These are phyloP conservation scores for Eucalyptus polyanthemos DNA, from an alignment of 345 rosid species.

Conservation along the genomic window DNA sequence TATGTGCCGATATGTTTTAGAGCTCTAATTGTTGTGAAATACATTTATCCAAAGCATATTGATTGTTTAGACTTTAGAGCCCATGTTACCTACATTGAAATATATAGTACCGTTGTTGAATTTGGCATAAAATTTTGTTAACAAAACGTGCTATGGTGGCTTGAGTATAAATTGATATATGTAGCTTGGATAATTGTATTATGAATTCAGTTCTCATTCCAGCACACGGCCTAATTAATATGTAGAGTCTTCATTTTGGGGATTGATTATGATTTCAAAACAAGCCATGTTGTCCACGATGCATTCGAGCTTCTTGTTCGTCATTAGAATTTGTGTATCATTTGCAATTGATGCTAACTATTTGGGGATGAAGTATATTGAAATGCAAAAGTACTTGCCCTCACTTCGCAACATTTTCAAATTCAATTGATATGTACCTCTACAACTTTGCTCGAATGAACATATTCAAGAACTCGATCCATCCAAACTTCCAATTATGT, in stretches of 20 bases:
- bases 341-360: background rate
- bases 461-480: too few relatives aligned
- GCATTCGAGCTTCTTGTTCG: background rate
- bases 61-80: background rate
- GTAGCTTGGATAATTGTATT: background rate
- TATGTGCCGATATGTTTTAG: background rate
- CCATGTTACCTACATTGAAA: background rate
- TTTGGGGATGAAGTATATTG: accelerated
- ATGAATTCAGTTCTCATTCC: background rate
- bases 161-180: background rate
- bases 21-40: background rate
- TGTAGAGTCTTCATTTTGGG: background rate
- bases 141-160: background rate
- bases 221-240: accelerated
- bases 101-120: background rate
- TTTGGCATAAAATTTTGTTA: background rate
- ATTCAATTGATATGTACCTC: accelerated
- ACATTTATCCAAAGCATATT: background rate
- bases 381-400: background rate
- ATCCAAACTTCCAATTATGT: too few relatives aligned
- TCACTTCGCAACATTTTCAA: too few relatives aligned
- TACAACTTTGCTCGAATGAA: too few relatives aligned
- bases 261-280: background rate
- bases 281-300: background rate
- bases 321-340: background rate